Evolutionary conservation across 768 basidiomycete species (phyloP).

Genomic region (Phlebiopsis flavidoalba): DNA sequence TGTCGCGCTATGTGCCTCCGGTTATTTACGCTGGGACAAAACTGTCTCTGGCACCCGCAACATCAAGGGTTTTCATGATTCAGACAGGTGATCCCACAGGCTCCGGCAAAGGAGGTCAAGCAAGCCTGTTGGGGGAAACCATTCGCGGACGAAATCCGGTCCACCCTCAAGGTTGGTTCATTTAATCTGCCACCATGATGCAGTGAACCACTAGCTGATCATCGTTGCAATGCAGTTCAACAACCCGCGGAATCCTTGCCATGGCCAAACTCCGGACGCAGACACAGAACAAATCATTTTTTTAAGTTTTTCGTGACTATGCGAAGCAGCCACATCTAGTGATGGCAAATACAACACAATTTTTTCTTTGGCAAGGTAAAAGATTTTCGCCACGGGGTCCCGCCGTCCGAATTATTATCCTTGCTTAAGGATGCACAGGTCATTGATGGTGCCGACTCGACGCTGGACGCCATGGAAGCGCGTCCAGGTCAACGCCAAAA

Average conservation of each 20-base stretch:
- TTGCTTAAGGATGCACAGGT: constrained; percentile 36
- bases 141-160: constrained; percentile 88
- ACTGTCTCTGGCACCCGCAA: constrained; percentile 88
- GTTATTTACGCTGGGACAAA: constrained; percentile 82
- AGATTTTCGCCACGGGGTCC: neutral
- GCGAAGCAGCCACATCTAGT: constrained; percentile 88
- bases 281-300: constrained; percentile 92
- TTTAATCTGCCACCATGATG: neutral
- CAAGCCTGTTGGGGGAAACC: constrained; percentile 94
- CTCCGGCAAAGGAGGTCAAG: constrained; percentile 93
- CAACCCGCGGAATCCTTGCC: constrained; percentile 85
- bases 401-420: neutral
- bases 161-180: constrained; percentile 79
- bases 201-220: neutral
- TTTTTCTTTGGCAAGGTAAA: constrained; percentile 75
- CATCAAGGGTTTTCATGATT: constrained; percentile 93
- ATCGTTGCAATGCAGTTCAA: constrained; percentile 68
- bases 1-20: constrained; percentile 90
- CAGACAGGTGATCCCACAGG: constrained; percentile 90
- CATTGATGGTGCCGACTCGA: constrained; percentile 96
- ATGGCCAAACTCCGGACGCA: constrained; percentile 97
- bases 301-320: constrained; percentile 92
- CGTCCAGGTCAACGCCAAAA: constrained; percentile 81
- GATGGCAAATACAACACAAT: constrained; percentile 95
- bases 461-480: constrained; percentile 90